phyloP scores from a whole-genome alignment of 768 basidiomycete genomes.

The Mycena rosella region DNA sequence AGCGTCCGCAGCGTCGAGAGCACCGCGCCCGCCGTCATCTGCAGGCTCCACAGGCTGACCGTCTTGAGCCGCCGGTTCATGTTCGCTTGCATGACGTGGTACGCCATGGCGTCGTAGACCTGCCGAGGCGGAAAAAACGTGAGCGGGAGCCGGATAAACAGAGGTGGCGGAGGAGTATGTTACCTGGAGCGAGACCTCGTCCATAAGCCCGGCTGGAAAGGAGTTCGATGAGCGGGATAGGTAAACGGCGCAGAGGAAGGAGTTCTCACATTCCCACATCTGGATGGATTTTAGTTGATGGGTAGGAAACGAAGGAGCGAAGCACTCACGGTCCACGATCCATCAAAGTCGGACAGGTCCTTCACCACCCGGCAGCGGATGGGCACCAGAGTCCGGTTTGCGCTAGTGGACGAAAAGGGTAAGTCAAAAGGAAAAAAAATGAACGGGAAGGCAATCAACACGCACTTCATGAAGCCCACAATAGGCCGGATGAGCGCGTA shows the following conservation, averaged over 20 bases:
- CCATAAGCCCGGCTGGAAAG: slow-evolving; percentile 87
- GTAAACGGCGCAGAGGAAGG: neutral
- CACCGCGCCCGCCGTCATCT: slow-evolving; percentile 92
- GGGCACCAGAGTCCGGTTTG: slow-evolving; percentile 93
- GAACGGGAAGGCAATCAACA: slow-evolving; percentile 29
- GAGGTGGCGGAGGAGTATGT: slow-evolving; percentile 2
- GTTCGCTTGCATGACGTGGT: slow-evolving; percentile 93
- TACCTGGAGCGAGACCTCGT: slow-evolving; percentile 91
- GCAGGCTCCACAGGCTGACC: slow-evolving; percentile 94
- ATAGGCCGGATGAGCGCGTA: slow-evolving; percentile 95
- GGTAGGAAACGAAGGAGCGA: slow-evolving; percentile 20
- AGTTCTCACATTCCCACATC: slow-evolving; percentile 93
- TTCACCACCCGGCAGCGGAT: slow-evolving; percentile 92
- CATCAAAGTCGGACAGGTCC: slow-evolving; percentile 90
- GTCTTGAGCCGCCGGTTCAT: slow-evolving; percentile 91
- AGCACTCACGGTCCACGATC: slow-evolving; percentile 90
- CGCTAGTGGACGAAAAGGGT: slow-evolving; percentile 60
- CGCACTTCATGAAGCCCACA: slow-evolving; percentile 98
- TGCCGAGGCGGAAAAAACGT: slow-evolving; percentile 41
- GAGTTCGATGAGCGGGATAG: slow-evolving; percentile 36
- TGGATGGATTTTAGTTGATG: slow-evolving; percentile 46
- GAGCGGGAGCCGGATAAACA: neutral
- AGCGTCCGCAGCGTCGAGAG: slow-evolving; percentile 81
- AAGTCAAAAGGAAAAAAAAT: slow-evolving; percentile 16
- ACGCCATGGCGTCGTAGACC: slow-evolving; percentile 93